These are phyloP conservation scores for Phanerodontia chrysosporium DNA, from an alignment of 768 basidiomycete genomes.

Conservation along the genomic window DNA sequence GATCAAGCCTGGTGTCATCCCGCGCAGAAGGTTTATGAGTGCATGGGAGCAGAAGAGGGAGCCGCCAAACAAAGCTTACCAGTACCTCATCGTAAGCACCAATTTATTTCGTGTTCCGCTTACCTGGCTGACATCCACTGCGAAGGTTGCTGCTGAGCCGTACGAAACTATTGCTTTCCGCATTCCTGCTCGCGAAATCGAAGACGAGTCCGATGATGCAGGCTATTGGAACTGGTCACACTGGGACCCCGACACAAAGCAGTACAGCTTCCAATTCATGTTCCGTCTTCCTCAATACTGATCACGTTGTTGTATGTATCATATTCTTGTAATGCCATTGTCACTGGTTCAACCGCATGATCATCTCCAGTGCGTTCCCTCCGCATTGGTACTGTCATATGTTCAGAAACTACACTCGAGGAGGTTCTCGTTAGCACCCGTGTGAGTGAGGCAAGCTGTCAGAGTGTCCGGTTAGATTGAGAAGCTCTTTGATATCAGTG, in stretches of 20 bases:
- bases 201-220: constrained; percentile 88
- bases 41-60: constrained; percentile 97
- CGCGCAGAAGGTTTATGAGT: constrained; percentile 91
- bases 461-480: not conserved
- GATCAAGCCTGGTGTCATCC: constrained; percentile 81
- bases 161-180: constrained; percentile 99
- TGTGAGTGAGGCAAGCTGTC: constrained; percentile 21
- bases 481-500: not conserved
- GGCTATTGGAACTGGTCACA: constrained; percentile 97
- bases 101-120: not conserved
- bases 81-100: constrained; percentile 87
- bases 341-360: not conserved
- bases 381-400: too few relatives aligned
- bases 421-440: constrained; percentile 18
- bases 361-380: not conserved
- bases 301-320: constrained; percentile 18
- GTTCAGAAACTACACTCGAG: constrained; percentile 17
- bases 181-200: constrained; percentile 94
- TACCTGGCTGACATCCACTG: not conserved
- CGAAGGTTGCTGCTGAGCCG: constrained; percentile 95
- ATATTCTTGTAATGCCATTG: not conserved
- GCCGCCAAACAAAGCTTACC: constrained; percentile 92
- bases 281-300: constrained; percentile 59
- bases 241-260: constrained; percentile 99
- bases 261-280: constrained; percentile 98